Evolutionary conservation across 2,329 filamentous ascomycete species (phyloP), one percentile per base, ranked within the genome.

Genomic region (Botrytis fragariae): DNA sequence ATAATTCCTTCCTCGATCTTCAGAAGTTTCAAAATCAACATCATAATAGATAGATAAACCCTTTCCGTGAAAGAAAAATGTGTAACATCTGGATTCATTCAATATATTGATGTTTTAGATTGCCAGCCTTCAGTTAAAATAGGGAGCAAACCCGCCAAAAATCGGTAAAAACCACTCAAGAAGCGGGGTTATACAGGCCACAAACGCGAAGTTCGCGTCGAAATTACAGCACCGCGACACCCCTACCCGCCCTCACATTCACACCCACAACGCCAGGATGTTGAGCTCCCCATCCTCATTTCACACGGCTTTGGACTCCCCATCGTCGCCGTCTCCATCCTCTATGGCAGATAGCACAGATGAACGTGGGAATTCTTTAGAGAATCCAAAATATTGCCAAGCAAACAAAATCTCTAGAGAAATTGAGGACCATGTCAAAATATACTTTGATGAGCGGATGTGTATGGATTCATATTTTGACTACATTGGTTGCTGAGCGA

Each of bases 401-500:
- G 63, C 54, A 35, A 39, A 42, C 45, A 54, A 51, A 72, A 51
- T 72, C 18, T 45, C 71, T 5, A 42, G 59, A 39, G 71, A 72
- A 35, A 72, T 72, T 44, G 64, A 57, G 32, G 37, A 48, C 18
- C 71, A 72, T 60, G 63, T 68, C 29, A 60, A 45, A 39, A 45
- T 73, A 20, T 73, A 73, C 42, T 73, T 73, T 45, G 72, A 73
- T 39, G 67, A 62, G n/a, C 44, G 16, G 22, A 44, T 71, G 73
- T 73, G 69, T 74, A 61, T 59, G 65, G 62, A 72, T 32, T 39
- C 14, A 29, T 44, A 54, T 62, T 60, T 42, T 42, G 14, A 25
- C 60, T 18, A 25, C 29, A 5, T 48, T 61, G 18, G 39, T 57
- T 64, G 25, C n/a, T 54, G 5, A 59, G 45, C 44, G 67, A 67